Base-by-base conservation (phyloP, 2,329 filamentous ascomycete species). In the Hypoxylon sp. region DNA sequence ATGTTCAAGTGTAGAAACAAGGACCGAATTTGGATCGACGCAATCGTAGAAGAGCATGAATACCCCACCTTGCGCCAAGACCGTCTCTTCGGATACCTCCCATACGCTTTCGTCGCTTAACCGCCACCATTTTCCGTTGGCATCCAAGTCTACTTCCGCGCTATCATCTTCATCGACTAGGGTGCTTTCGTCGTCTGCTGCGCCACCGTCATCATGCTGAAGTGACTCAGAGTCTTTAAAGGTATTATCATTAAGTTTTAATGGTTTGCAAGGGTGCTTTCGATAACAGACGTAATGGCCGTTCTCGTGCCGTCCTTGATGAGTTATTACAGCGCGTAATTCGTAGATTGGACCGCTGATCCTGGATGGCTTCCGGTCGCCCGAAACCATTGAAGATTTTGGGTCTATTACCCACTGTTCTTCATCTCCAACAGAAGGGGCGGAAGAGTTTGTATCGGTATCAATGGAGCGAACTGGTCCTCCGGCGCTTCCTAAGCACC, bases 1-100 rank as follows among this genome's bases (percentile, higher is more conserved):
- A 13, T 57, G 46, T 45, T 34, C 53, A 36, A 51, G 38, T 28
- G 79, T 77, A 23, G 77, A 73, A 23, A 78, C 74, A 9, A 84
- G 77, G 19, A 90, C 76, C 28, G 83, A 82, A 38, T 78, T 81
- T 0, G 84, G 79, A 63, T 91, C 89, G 23, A 91, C 82, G 50
- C 87, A 88, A 77, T 99, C 95, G 78, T 98, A 99, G 78, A 98
- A 98, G 0, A 98, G 86, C 95, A 99, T 98, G 77, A 98, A 98
- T 0, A 94, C 95, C 1, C 93, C 93, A 0, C 90, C 90, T 72
- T 97, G 91, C 1, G 84, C 85, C 55, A 96, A 82, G 0, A 97
- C 92, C 28, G 87, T 86, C 10, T 90, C 85, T 77, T 97, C 93
- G 19, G 87, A 87, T 23, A 94, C 91, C 70, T 87, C 85, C 67